Evolutionary conservation across 148 eudicot species (phyloP), one percentile per base, ranked within the genome.

Genomic region (Bassia scoparia): DNA sequence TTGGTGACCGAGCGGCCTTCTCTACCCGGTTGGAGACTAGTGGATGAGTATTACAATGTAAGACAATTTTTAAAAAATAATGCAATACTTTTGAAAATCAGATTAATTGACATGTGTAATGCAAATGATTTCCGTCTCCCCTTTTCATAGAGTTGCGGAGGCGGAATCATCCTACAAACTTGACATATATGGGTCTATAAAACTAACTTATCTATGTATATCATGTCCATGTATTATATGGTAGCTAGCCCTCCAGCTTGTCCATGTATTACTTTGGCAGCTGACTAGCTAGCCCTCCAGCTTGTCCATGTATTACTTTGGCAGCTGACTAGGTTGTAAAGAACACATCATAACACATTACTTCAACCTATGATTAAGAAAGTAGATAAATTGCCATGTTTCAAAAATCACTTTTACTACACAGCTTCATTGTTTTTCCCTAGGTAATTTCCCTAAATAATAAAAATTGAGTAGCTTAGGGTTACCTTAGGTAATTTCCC

Each of bases 11-110:
- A 89, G 76, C 79, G 98, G 98, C 71, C 78, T 86, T 72, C n/a
- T 83, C 98, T 65, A 95, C 96, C 96, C 74, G 98, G 98, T 67
- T 95, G 98, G 98, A 87, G 78, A 81, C 69, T 74, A 54, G 80
- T 95, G 78, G 81, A 95, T 76, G 80, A 75, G 53, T 80, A 84
- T 58, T 95, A 95, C 78, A 95, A 91, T 71, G 97, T 95, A 83
- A 86, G 93, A n/a, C 74, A 41, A n/a, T n/a, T 72, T 54, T 46
- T 17, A 5, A 52, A 21, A 23, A 3, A 29, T 16, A 48, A 37
- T 2, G 58, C 49, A 35, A 24, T 4, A 27, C 24, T 24, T 58
- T 33, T 26, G 14, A 49, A 67, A 31, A 18, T 16, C 18, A 62
- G n/a, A 67, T 21, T 41, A 26, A 41, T 67, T n/a, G 23, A 34